A percentile compares a stretch with the other conserved stretches of the same genome.
Conservation (phyloP, 2,329 filamentous ascomycete genomes). For the Aspergillus sp. region DNA sequence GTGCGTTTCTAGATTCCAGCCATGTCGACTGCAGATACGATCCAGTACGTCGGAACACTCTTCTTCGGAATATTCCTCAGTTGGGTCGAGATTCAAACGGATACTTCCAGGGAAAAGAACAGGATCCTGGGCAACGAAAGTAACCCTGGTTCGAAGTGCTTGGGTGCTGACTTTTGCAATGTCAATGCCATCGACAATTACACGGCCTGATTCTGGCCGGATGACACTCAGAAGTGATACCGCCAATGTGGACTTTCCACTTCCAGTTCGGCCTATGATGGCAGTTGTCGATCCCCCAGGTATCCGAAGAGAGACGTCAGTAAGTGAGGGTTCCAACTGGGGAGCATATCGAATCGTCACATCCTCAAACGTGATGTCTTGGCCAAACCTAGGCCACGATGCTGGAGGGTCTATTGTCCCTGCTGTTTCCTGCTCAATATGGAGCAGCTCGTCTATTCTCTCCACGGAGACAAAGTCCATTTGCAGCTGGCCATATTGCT, state of each 20-base stretch:
- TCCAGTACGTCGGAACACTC: slow-evolving; percentile 51
- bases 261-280: slow-evolving; percentile 73
- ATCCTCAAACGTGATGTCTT: slow-evolving; percentile 70
- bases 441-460: slow-evolving; percentile 74
- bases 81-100: slow-evolving; percentile 59
- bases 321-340: slow-evolving; percentile 68
- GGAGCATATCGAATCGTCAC: slow-evolving; percentile 77
- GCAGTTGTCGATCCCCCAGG: slow-evolving; percentile 74
- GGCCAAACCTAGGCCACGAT: slow-evolving; percentile 68
- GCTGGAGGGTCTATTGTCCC: slow-evolving; percentile 67
- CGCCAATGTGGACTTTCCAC: slow-evolving; percentile 75
- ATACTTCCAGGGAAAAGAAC: slow-evolving; percentile 61
- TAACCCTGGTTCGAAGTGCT: slow-evolving; percentile 57
- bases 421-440: slow-evolving; percentile 68
- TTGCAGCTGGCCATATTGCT: slow-evolving; percentile 76
- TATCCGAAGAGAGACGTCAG: slow-evolving; percentile 66
- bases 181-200: slow-evolving; percentile 58
- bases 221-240: slow-evolving; percentile 56
- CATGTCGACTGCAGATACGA: slow-evolving; percentile 51
- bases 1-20: slow-evolving; percentile 52
- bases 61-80: slow-evolving; percentile 51
- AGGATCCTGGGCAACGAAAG: slow-evolving; percentile 64
- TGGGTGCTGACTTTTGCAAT: slow-evolving; percentile 56
- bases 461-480: slow-evolving; percentile 92
- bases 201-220: slow-evolving; percentile 50